Conservation (phyloP, 1,284 basidiomycete genomes). For the Trametes hirsuta region DNA sequence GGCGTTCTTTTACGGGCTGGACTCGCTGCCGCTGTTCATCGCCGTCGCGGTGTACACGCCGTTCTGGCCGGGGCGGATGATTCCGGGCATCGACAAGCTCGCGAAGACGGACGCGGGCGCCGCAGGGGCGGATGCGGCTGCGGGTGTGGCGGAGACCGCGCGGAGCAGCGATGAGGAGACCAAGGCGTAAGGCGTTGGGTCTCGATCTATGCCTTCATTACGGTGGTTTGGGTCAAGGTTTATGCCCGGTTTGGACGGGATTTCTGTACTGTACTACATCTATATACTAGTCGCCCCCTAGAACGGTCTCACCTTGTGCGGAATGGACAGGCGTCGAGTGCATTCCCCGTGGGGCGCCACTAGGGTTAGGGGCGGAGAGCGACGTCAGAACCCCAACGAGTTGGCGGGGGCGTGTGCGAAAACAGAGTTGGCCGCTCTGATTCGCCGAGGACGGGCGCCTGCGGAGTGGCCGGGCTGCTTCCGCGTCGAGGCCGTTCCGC, state of each 20-base stretch:
- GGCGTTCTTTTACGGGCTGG: slow-evolving; percentile 65
- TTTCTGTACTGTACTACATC: too few species aligned
- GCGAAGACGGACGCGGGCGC: not conserved
- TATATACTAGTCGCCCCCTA: too few species aligned
- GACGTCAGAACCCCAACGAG: slow-evolving; percentile 28
- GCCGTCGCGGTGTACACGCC: slow-evolving; percentile 58
- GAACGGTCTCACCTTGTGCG: too few species aligned
- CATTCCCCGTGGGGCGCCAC: not conserved
- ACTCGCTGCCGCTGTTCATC: slow-evolving; percentile 67
- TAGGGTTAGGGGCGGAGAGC: slow-evolving; percentile 17
- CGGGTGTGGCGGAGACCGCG: too few species aligned
- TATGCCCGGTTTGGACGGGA: too few species aligned
- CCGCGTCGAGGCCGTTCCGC: not conserved
- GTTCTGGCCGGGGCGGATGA: slow-evolving; percentile 66
- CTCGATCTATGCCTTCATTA: too few species aligned
- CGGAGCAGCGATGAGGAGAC: too few species aligned
- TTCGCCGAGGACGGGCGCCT: not conserved
- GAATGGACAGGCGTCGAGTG: too few species aligned
- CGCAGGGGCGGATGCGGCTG: too few species aligned
- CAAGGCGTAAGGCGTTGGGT: too few species aligned
- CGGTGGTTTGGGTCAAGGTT: too few species aligned
- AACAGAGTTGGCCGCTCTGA: slow-evolving; percentile 1
- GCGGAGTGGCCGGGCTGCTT: not conserved
- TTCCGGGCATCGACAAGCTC: slow-evolving; percentile 32
- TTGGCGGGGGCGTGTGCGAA: slow-evolving; percentile 1